These are phyloP conservation scores for Litchi chinensis DNA, from an alignment of 345 rosid species.

Conservation along the genomic window DNA sequence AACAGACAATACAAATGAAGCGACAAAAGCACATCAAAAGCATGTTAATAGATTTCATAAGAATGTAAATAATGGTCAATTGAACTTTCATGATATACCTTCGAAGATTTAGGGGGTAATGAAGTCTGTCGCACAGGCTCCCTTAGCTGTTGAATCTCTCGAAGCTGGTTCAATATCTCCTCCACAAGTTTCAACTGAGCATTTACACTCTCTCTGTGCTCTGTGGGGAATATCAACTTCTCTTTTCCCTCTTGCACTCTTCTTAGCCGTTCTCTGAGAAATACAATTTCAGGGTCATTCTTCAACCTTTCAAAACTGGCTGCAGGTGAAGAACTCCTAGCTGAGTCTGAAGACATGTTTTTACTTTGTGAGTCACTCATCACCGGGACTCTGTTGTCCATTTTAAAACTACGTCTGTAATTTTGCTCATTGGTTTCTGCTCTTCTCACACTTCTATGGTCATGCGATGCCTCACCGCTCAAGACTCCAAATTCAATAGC, in stretches of 20 bases:
- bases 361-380: slow-evolving; percentile 16
- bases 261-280: slow-evolving; percentile 51
- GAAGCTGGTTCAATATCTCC: slow-evolving; percentile 50
- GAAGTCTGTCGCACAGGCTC: slow-evolving; percentile 42
- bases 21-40: slow-evolving; percentile 1
- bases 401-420: slow-evolving; percentile 28
- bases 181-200: slow-evolving; percentile 50
- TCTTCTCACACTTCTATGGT: slow-evolving; percentile 19
- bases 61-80: not conserved
- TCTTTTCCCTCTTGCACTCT: slow-evolving; percentile 50
- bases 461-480: slow-evolving; percentile 19
- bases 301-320: slow-evolving; percentile 40
- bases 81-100: slow-evolving; percentile 28
- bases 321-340: slow-evolving; percentile 45
- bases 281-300: slow-evolving; percentile 56
- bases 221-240: slow-evolving; percentile 39
- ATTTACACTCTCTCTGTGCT: slow-evolving; percentile 41
- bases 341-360: slow-evolving; percentile 20
- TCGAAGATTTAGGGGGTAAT: slow-evolving; percentile 40
- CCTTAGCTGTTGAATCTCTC: slow-evolving; percentile 42
- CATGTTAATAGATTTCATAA: not conserved
- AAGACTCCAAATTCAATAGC: slow-evolving; percentile 24
- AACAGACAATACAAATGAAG: not conserved
- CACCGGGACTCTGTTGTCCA: slow-evolving; percentile 22
- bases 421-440: slow-evolving; percentile 17